Evolutionary conservation across 768 basidiomycete genomes (phyloP), one percentile per base, ranked within the genome.

Genomic region (Tricholoma hemisulphureum): DNA sequence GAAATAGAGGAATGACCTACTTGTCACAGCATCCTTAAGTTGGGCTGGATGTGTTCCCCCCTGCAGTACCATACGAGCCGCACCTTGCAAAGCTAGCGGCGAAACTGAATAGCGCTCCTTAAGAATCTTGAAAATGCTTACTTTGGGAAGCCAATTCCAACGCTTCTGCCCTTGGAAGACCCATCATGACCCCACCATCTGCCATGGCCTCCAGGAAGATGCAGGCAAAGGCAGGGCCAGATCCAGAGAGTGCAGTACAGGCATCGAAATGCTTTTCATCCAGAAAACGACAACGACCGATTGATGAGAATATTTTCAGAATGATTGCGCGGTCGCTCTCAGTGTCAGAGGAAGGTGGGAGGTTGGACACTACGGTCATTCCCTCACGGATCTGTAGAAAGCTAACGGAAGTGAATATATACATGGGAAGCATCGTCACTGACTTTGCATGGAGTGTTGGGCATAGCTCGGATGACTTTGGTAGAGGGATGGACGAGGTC

Each of bases 181-280:
- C 97, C 97, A 98, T 98, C 96, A 99, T 98, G 46, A 98, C 97
- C 43, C 95, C 97, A 24, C 97, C 97, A 71, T 98, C 97, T 1
- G 94, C 89, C 95, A 99, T 97, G 0, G 97, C 96, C 72, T 99
- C 97, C 61, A 99, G 80, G 66, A 98, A 93, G 50, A 98, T 87
- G 63, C 93, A 95, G 1, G 93, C 95, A 72, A 99, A 98, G 0
- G 97, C 97, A 35, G 97, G 97, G 0, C 97, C 97, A 6, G 93
- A 94, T 0, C 95, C 97, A 14, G 92, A 93, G 3, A 99, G 80
- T 10, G 97, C 97, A 0, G 97, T 99, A 70, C 93, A 97, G 4
- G 96, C 95, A 74, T 99, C 96, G 65, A 99, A 99, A 71, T 98
- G 91, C 71, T 95, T 98, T 73, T 99, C 97, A 53, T 98, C 96